Base-by-base conservation (phyloP, 768 basidiomycete species). In the Lactifluus echinatus region DNA sequence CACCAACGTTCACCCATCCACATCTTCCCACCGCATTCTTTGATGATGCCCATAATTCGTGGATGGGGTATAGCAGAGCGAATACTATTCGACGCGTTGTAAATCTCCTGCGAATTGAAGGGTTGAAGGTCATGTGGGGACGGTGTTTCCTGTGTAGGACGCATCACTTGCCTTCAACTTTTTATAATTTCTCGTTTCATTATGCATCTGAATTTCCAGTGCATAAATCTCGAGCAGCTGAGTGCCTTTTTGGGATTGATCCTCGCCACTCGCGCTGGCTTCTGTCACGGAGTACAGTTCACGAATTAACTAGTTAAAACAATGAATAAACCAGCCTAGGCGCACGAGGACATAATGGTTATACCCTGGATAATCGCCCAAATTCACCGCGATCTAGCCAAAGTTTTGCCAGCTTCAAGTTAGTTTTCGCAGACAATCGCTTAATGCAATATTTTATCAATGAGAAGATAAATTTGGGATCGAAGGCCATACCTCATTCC, bases 11-110 rank as follows among this genome's bases (percentile, higher is more conserved):
- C 96, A 57, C 91, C 93, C 96, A 99, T 98, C 94, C 96, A 98
- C 96, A 99, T 99, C 74, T 99, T 99, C 2, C 96, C 96, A 15
- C 96, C 96, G 64, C 95, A 98, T 71, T 99, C 96, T 68, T 94
- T 91, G 73, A 99, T 98, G 50, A 98, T 92, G 42, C 95, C 96
- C 88, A 97, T 94, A 66, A 98, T 97, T 29, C 93, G 82, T 10
- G 96, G 96, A 73, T 98, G 96, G 15, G 96, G 93, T 60, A 99
- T 97, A 10, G 96, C 96, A 8, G 92, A 93, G 23, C 91, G 87
- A 50, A 99, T 90, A 43, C 84, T 82, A 62, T 89, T 89, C 12
- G 91, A 87, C 10, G 95, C 93, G 63, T 96, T 94, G 73, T 99
- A 99, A 53, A 98, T 96, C 72, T 96, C 93, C 92, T 96, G 66